Evolutionary conservation across 2,329 filamentous ascomycete genomes (phyloP).

Genomic region (Fusarium sp.): DNA sequence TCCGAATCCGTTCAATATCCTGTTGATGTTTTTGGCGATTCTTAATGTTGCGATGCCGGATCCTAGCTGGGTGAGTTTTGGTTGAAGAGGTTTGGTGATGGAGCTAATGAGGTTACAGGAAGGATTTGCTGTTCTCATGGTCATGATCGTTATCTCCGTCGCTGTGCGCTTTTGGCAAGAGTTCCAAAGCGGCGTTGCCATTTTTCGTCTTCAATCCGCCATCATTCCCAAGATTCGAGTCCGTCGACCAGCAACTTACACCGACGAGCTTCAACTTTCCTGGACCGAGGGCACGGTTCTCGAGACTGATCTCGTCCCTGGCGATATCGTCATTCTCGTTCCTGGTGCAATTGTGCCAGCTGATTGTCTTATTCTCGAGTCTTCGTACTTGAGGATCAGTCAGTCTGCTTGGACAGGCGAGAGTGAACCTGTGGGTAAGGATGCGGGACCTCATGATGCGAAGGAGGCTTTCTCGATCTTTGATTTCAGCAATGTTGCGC

Average conservation of each 20-base stretch:
- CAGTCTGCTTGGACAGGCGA: background rate
- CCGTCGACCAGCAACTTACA: background rate
- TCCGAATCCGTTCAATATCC: background rate
- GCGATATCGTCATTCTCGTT: background rate
- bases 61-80: background rate
- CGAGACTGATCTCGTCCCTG: background rate
- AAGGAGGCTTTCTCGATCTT: background rate
- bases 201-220: background rate
- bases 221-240: background rate
- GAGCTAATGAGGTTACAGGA: background rate
- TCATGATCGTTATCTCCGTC: background rate
- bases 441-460: background rate
- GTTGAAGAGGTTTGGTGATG: fast-evolving
- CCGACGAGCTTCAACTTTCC: background rate
- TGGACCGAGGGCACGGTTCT: background rate
- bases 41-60: background rate
- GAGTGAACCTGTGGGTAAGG: background rate
- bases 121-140: background rate
- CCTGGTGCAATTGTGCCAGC: background rate
- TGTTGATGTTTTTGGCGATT: background rate
- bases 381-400: background rate
- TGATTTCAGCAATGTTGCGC: background rate
- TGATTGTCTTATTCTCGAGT: background rate
- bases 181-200: background rate
- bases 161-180: conserved; percentile 1